phyloP scores from a whole-genome alignment of 106 monocot genomes.

The Narthecium ossifragum region DNA sequence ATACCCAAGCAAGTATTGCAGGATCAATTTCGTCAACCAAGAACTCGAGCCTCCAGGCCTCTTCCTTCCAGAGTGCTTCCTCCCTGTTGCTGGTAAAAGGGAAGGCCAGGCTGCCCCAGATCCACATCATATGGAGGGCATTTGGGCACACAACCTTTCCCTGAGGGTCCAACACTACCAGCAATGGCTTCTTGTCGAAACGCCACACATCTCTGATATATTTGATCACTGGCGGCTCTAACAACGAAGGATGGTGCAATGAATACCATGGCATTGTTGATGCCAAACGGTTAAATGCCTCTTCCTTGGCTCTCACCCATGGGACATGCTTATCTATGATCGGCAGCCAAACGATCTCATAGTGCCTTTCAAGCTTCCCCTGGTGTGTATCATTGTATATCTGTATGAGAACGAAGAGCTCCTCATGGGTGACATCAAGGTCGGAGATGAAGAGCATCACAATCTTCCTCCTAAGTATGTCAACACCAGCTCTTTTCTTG shows the following conservation, averaged over 20 bases:
- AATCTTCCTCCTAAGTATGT: slow-evolving; percentile 65
- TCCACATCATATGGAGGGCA: slow-evolving; percentile 85
- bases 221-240: slow-evolving; percentile 46
- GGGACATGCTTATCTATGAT: slow-evolving; percentile 44
- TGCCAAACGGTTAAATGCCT: slow-evolving; percentile 29
- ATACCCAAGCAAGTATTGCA: slow-evolving; percentile 39
- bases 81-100: slow-evolving; percentile 72
- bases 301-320: slow-evolving; percentile 29
- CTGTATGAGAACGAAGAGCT: slow-evolving; percentile 68
- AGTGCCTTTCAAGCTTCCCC: slow-evolving; percentile 52
- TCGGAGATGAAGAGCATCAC: slow-evolving; percentile 69
- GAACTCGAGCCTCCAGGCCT: slow-evolving; percentile 70
- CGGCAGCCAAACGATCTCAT: slow-evolving; percentile 79
- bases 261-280: slow-evolving; percentile 68
- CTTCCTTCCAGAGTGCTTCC: slow-evolving; percentile 81
- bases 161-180: slow-evolving; percentile 75
- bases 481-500: slow-evolving; percentile 48
- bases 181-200: slow-evolving; percentile 67
- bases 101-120: slow-evolving; percentile 79
- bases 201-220: slow-evolving; percentile 48
- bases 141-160: slow-evolving; percentile 73
- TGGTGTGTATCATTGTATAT: slow-evolving; percentile 58
- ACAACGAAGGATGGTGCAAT: slow-evolving; percentile 39
- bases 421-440: slow-evolving; percentile 56
- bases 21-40: slow-evolving; percentile 81